Percentiles rank a stretch among this genome's conserved stretches.
These are phyloP conservation scores for Kalanchoe fedtschenkoi DNA, from an alignment of 164 flowering plant species.

Conservation along the genomic window DNA sequence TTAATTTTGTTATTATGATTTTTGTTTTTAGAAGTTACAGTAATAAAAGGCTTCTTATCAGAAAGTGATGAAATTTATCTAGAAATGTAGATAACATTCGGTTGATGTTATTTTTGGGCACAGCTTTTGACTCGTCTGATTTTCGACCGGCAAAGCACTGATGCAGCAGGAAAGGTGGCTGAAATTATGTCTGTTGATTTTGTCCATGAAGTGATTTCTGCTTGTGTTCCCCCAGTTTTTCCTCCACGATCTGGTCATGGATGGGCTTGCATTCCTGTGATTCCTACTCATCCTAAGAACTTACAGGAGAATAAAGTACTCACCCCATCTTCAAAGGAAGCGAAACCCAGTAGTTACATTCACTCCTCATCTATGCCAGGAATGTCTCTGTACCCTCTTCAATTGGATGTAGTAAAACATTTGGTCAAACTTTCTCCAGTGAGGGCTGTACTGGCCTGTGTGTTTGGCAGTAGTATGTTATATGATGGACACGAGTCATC, in stretches of 20 bases:
- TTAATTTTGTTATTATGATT: no score
- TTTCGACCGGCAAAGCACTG: conserved; percentile 92
- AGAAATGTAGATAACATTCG: neutral
- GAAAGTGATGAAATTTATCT: no score
- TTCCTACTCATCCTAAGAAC: conserved; percentile 37
- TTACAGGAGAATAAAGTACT: conserved; percentile 38
- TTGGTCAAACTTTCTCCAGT: conserved; percentile 87
- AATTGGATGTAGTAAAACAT: conserved; percentile 80
- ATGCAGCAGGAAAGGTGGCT: conserved; percentile 95
- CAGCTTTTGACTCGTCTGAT: conserved; percentile 96
- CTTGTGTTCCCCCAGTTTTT: conserved; percentile 95
- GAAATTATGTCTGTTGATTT: conserved; percentile 92
- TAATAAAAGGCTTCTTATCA: no score
- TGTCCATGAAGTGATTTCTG: conserved; percentile 94
- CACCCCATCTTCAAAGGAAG: conserved; percentile 51
- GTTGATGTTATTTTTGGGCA: conserved; percentile 12
- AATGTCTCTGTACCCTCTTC: conserved; percentile 68
- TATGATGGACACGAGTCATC: conserved; percentile 48
- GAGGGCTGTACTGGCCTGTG: conserved; percentile 87
- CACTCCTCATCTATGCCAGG: conserved; percentile 49
- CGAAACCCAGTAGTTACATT: conserved; percentile 43
- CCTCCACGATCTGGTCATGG: conserved; percentile 91
- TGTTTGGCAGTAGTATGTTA: conserved; percentile 86
- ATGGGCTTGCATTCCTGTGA: conserved; percentile 92
- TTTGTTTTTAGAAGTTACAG: no score